phyloP scores from a whole-genome alignment of 345 rosid species.

The Eutrema yunnanense region DNA sequence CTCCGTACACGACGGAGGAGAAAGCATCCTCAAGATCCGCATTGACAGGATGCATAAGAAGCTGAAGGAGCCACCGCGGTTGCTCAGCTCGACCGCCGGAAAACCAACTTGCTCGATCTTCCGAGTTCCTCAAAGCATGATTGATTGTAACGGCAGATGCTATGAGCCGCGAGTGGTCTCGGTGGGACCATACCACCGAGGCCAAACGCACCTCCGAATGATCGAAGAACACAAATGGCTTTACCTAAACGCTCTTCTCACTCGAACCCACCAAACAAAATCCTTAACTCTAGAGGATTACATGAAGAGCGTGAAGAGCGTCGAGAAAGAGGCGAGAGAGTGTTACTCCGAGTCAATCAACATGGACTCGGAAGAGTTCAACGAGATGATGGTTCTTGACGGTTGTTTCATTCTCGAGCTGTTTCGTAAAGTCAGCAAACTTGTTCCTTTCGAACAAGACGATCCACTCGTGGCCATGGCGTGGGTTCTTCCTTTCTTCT shows the following conservation, averaged over 20 bases:
- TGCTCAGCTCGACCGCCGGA: constrained; percentile 31
- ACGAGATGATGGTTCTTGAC: constrained; percentile 73
- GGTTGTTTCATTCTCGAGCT: constrained; percentile 57
- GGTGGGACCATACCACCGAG: constrained; percentile 67
- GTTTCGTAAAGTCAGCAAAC: constrained; percentile 44
- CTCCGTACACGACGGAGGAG: constrained; percentile 3
- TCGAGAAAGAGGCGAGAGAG: constrained; percentile 50
- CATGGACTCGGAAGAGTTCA: constrained; percentile 37
- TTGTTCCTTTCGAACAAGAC: constrained; percentile 37
- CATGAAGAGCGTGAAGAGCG: constrained; percentile 32
- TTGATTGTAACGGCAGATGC: constrained; percentile 46
- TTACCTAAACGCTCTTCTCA: constrained; percentile 44
- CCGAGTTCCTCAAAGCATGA: constrained; percentile 38
- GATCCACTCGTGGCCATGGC: constrained; percentile 69
- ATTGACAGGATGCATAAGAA: constrained; percentile 27
- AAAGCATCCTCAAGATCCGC: constrained; percentile 19
- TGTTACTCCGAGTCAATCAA: constrained; percentile 56
- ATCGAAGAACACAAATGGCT: constrained; percentile 85
- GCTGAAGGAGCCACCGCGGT: constrained; percentile 20
- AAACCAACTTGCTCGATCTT: constrained; percentile 32
- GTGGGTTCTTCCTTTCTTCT: constrained; percentile 70
- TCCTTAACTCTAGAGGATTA: constrained; percentile 37
- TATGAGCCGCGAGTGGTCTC: constrained; percentile 71
- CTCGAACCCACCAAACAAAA: constrained; percentile 29
- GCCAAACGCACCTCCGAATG: constrained; percentile 41